phyloP scores from a whole-genome alignment of 441 rosid genomes.

The Sinapis alba region DNA sequence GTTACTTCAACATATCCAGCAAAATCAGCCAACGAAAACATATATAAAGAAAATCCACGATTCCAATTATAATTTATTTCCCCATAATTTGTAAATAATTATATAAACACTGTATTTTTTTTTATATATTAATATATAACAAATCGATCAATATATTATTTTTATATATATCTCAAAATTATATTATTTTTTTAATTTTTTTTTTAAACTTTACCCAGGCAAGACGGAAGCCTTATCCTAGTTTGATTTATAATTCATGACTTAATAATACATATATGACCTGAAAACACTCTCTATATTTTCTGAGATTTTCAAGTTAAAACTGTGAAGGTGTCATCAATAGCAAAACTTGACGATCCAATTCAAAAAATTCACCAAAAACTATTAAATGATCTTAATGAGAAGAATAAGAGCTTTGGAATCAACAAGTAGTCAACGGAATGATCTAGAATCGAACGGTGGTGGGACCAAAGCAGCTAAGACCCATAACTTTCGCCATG shows the following conservation, averaged over 20 bases:
- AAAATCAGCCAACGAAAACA: too few species aligned
- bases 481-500: conserved; percentile 28
- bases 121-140: too few species aligned
- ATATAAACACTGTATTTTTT: too few species aligned
- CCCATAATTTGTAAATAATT: too few species aligned
- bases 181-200: too few species aligned
- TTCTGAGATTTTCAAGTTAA: background rate
- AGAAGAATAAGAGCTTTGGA: background rate
- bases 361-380: background rate
- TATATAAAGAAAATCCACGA: too few species aligned
- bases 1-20: too few species aligned
- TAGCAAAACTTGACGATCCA: background rate
- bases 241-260: background rate
- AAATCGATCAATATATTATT: too few species aligned
- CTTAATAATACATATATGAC: background rate
- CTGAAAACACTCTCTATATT: background rate
- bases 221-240: too few species aligned
- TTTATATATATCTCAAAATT: too few species aligned
- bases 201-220: too few species aligned
- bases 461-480: conserved; percentile 34
- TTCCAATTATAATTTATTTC: too few species aligned
- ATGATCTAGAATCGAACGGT: conserved; percentile 32
- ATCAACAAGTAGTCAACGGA: background rate
- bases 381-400: background rate
- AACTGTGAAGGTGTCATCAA: background rate